Evolutionary conservation across 2,329 filamentous ascomycete species (phyloP), one percentile per base, ranked within the genome.

Genomic region (Arthrobotrys megalospora): DNA sequence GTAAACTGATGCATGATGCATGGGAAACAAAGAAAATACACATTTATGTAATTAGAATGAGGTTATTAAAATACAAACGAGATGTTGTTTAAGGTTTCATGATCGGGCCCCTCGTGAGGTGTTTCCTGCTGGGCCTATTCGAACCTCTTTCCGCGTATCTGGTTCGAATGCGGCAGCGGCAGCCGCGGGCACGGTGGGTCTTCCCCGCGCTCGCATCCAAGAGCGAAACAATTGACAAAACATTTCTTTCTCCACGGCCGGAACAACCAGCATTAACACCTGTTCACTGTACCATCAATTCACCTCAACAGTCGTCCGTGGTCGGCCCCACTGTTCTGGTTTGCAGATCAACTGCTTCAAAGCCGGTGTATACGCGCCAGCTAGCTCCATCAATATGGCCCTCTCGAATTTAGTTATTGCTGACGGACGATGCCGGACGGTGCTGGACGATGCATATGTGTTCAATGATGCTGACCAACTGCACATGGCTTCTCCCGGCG

Each of bases 111-210:
- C 24, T 43, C 55, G 36, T 43, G 36, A 60, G 36, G 55, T 60
- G 34, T 60, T 60, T 60, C 55, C 55, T 50, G 34, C 16, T 32
- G 14, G 24, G 67, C 67, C 43, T 71, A 45, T 36, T 52, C 11
- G 24, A 60, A 19, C 67, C 67, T 14, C 10, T 47, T 69, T 55
- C 55, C 67, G 55, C 43, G 48, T 71, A 71, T 71, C 48, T 14
- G 36, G 12, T n/a, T 45, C 47, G 19, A 21, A 63, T 71, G 45
- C 28, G 67, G 67, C 24, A 71, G 55, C 32, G 47, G 47, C 55
- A 71, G 6, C 55, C 67, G 67, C 19, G 28, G 36, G 53, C 19
- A n/a, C 19, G 8, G 32, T 53, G 28, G n/a, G 58, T 11, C 11
- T 63, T 48, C 55, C 55, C 55, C 55, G 55, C 55, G 55, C 36